Base-by-base conservation (phyloP, 2,329 filamentous ascomycete species). In the Aspergillus awamori region DNA sequence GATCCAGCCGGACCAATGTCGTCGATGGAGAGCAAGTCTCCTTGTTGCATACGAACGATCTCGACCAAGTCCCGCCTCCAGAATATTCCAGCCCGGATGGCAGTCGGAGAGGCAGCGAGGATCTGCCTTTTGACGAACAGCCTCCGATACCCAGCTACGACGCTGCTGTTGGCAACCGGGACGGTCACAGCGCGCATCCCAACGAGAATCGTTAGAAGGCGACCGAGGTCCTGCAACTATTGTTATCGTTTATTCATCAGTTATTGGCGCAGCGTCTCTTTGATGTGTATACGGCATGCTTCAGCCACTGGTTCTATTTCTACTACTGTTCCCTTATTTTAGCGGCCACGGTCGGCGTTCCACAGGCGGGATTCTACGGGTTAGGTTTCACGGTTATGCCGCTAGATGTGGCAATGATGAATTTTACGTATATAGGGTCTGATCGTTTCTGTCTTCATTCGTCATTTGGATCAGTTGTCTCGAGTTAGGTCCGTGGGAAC, bases 141-240 rank as follows among this genome's bases (percentile, higher is more conserved):
- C 89, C 91, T 24, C 91, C 92, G 0, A 93, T 95, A 65, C 92
- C 92, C 2, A 93, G 87, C 69, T 96, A 96, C 73, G 91, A 88
- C 74, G 91, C 91, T 62, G 92, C 91, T 1, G 82, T 93, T 59
- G 77, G 77, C 53, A 76, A 79, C 59, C 63, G 62, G n/a, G 59
- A 61, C 11, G 51, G 51, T 51, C 43, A 48, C 36, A 8, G 30
- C n/a, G 51, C 53, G 5, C 36, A 43, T 33, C 11, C 57, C 28
- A 56, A 60, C n/a, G 49, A 51, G 8, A 20, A 47, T 28, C 41
- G 48, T 20, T 59, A 28, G 63, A 8, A 7, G 20, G 41, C 49
- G 17, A 22, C 17, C 48, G 52, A 52, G 45, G 30, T 26, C 36
- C 26, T 47, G 28, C 38, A 43, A 41, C 39, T 43, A 39, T 59